These are phyloP conservation scores for Penicillium ochrochloron DNA, from an alignment of 495 filamentous ascomycete genomes.

Conservation along the genomic window DNA sequence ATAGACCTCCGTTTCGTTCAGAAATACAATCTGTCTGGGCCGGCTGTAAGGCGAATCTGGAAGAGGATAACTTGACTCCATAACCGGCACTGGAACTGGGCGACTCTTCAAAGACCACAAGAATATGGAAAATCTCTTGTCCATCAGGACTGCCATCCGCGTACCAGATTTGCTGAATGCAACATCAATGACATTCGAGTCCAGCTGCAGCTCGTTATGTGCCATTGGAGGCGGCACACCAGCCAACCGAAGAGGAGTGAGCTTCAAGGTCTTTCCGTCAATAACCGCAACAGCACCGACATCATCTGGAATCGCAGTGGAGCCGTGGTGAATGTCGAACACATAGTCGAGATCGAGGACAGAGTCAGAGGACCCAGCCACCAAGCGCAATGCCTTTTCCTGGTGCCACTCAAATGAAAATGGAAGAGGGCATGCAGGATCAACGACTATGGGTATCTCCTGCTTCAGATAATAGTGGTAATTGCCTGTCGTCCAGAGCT, in stretches of 20 bases:
- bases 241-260: constrained; percentile 81
- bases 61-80: constrained; percentile 52
- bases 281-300: constrained; percentile 84
- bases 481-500: constrained; percentile 97
- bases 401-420: constrained; percentile 75
- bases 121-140: constrained; percentile 64
- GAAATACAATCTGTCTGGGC: constrained; percentile 49
- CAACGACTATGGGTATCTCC: constrained; percentile 61
- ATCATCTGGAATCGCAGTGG: constrained; percentile 73
- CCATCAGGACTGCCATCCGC: constrained; percentile 74
- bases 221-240: constrained; percentile 95
- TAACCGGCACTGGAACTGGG: constrained; percentile 47
- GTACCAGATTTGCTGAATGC: constrained; percentile 68
- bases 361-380: constrained; percentile 49
- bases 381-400: constrained; percentile 73
- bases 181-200: constrained; percentile 70
- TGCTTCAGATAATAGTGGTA: constrained; percentile 99
- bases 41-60: constrained; percentile 40
- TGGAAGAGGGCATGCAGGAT: constrained; percentile 30
- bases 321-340: constrained; percentile 68
- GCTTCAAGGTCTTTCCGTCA: constrained; percentile 77
- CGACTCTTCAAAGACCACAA: constrained; percentile 62
- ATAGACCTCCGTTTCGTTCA: constrained; percentile 52
- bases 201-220: constrained; percentile 69
- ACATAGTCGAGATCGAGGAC: constrained; percentile 70